phyloP scores from a whole-genome alignment of 1,284 basidiomycete species.

The Pseudozyma tsukubaensis region DNA sequence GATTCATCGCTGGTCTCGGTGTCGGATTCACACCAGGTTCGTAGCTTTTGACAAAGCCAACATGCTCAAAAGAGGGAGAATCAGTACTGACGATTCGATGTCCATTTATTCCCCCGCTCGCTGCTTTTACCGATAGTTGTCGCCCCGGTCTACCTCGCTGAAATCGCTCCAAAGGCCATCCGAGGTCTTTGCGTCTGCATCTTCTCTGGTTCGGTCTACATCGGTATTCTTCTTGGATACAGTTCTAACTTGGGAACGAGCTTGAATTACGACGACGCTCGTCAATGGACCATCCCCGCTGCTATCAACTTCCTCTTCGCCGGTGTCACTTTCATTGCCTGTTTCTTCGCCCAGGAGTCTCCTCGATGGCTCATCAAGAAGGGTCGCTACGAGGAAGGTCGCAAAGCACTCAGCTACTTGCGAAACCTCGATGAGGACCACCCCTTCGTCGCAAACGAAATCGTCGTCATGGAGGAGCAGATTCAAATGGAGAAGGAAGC shows the following conservation, averaged over 20 bases:
- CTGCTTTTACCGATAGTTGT: constrained; percentile 13
- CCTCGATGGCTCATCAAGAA: constrained; percentile 57
- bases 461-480: constrained; percentile 47
- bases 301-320: constrained; percentile 57
- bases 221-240: constrained; percentile 47
- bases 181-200: constrained; percentile 48
- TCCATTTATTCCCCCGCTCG: too few species aligned
- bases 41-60: too few species aligned
- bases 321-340: constrained; percentile 43
- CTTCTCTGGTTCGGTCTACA: constrained; percentile 46
- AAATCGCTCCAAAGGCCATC: constrained; percentile 50
- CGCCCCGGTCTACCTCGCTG: constrained; percentile 48
- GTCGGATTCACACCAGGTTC: constrained; percentile 43
- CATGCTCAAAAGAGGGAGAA: too few species aligned
- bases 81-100: too few species aligned
- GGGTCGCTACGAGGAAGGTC: constrained; percentile 44
- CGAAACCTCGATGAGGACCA: constrained; percentile 47
- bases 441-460: constrained; percentile 40
- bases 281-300: constrained; percentile 50
- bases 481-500: constrained; percentile 39
- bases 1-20: constrained; percentile 55
- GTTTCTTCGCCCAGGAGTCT: constrained; percentile 50
- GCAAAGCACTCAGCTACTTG: constrained; percentile 43
- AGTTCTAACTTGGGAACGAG: constrained; percentile 31
- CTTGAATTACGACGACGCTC: constrained; percentile 19